Conservation (phyloP, 305 asterid genomes). For the Fraxinus sp. region DNA sequence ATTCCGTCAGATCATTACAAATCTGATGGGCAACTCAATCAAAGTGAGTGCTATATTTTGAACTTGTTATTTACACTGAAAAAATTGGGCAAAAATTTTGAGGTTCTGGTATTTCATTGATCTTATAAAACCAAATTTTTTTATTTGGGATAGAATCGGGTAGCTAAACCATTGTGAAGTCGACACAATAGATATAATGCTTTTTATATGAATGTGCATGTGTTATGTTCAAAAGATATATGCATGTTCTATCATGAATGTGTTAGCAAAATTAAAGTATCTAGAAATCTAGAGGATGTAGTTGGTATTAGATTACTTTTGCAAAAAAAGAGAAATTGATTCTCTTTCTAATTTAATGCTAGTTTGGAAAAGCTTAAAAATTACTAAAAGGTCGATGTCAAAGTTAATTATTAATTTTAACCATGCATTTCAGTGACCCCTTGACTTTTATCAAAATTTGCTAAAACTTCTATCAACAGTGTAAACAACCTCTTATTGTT, state of each 20-base stretch:
- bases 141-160: not conserved
- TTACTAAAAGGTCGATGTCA: not conserved
- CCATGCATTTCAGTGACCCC: not conserved
- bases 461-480: not conserved
- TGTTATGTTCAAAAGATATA: not conserved
- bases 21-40: slow-evolving; percentile 92
- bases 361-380: not conserved
- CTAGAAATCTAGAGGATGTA: not conserved
- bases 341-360: not conserved
- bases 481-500: not conserved
- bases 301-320: not conserved
- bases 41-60: slow-evolving; percentile 54
- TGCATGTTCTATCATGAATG: not conserved
- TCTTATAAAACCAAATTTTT: not conserved
- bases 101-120: not conserved
- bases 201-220: not conserved
- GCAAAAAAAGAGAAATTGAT: not conserved
- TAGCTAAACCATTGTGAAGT: not conserved
- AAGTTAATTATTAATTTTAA: not conserved
- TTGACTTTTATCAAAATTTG: not conserved
- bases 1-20: slow-evolving; percentile 86
- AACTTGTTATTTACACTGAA: not conserved
- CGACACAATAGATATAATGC: not conserved
- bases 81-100: not conserved
- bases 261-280: not conserved